Base-by-base conservation (phyloP, 176 grass and related monocot genomes). In the Thalia dealbata region DNA sequence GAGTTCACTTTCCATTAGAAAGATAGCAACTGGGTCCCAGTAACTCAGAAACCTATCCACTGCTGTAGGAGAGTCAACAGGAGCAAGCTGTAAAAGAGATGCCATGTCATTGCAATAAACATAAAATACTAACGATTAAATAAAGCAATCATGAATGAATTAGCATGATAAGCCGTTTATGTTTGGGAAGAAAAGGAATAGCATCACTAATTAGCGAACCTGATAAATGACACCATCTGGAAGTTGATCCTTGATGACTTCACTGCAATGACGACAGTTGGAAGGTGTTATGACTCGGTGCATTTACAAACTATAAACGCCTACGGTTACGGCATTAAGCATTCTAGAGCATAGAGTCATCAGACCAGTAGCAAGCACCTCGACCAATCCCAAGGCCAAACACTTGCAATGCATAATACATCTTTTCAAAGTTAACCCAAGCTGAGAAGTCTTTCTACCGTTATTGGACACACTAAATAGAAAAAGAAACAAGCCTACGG, bases 1-100 rank as follows among this genome's bases (percentile, higher is more conserved):
- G 52, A 93, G 83, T 79, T 99, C 90, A 81, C 87, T 99, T 80
- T 99, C 95, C 82, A 99, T 86, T 78, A 99, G 81, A 83, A 93
- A 81, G 62, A 88, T 72, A 23, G 86, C 71, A 75, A 73, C 73
- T 63, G 95, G 95, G 14, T 91, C 81, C 95, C 90, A 99, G 72
- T 99, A 86, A 64, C 73, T 67, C 64, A 97, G 76, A 78, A 97
- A 88, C 63, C 72, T 88, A 50, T 86, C 71, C 67, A 92, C 69
- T 74, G 75, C 87, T 18, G 50, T 72, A 18, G 87, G 90, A 50
- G 70, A 88, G 74, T 97, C 95, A 77, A 97, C 79, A 65, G 95
- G 95, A 44, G 90, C 87, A 84, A 97, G 85, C 90, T 97, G 67
- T 58, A 74, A 3, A 26, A 70, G 54, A 35, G 73, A 38, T 38